Evolutionary conservation across 169 alveolate species (phyloP).

Genomic region (Plasmodium berghei): DNA sequence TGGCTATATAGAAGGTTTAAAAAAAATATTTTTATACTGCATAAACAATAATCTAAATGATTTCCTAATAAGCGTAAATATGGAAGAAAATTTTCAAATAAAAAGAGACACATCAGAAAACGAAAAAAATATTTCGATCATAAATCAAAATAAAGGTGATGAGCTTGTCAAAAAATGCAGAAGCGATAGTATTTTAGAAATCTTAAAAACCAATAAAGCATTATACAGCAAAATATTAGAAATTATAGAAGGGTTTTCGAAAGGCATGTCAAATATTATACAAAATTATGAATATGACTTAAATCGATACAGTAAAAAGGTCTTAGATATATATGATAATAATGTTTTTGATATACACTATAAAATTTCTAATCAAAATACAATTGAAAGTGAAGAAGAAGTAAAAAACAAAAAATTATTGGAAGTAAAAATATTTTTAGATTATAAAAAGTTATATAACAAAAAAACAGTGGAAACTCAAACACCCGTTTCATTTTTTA

Average conservation of each 20-base stretch:
- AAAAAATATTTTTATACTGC: conserved; percentile 26
- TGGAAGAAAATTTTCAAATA: neutral
- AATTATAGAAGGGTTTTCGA: conserved; percentile 14
- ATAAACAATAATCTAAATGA: conserved; percentile 30
- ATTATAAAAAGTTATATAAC: conserved; percentile 63
- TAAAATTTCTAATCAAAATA: conserved; percentile 26
- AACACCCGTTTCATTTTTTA: conserved; percentile 58
- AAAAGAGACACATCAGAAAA: neutral
- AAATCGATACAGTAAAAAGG: conserved; percentile 17
- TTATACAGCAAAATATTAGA: conserved; percentile 11
- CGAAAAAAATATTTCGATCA: neutral
- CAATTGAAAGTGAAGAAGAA: conserved; percentile 62
- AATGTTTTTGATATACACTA: conserved; percentile 35
- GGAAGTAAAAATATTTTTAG: conserved; percentile 71
- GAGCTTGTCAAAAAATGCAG: no score
- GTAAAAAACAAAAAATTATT: conserved; percentile 45
- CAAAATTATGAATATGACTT: conserved; percentile 24
- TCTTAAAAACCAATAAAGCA: conserved; percentile 10
- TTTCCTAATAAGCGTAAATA: conserved; percentile 17
- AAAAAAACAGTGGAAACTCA: conserved; percentile 75
- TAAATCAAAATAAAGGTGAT: neutral
- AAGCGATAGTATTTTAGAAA: conserved; percentile 6
- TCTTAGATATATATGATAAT: conserved; percentile 40
- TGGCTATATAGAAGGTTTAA: neutral
- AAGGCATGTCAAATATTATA: neutral